Evolutionary conservation across 768 basidiomycete genomes (phyloP).

Genomic region (Russula emetica): DNA sequence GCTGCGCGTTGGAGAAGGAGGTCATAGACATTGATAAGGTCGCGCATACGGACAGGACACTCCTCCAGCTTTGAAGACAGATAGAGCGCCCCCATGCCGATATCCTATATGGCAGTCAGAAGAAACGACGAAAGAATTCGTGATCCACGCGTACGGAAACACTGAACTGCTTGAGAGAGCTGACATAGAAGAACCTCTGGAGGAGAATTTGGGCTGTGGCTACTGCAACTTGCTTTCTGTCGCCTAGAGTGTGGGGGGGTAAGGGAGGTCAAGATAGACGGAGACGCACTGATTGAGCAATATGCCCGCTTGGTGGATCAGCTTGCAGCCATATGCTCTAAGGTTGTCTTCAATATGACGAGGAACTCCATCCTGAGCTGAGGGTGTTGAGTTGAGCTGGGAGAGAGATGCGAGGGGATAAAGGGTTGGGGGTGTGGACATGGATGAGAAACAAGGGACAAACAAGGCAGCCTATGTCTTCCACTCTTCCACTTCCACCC

Average conservation of each 20-base stretch:
- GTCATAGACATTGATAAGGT: constrained; percentile 93
- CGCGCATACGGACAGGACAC: constrained; percentile 85
- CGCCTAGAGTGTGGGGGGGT: constrained; percentile 10
- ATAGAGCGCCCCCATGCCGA: constrained; percentile 84
- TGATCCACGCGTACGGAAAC: constrained; percentile 62
- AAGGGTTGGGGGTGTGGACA: constrained; percentile 34
- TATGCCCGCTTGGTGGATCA: constrained; percentile 92
- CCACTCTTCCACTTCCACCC: constrained; percentile 36
- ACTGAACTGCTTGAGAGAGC: constrained; percentile 91
- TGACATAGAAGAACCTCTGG: constrained; percentile 95
- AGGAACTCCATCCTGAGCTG: constrained; percentile 76
- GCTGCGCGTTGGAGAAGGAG: constrained; percentile 72
- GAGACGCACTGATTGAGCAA: constrained; percentile 77
- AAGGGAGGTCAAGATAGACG: neutral
- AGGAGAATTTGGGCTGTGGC: constrained; percentile 95
- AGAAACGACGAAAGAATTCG: neutral
- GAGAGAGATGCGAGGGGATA: constrained; percentile 79
- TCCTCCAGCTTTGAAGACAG: constrained; percentile 91
- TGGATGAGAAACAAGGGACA: constrained; percentile 28
- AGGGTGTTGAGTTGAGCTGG: constrained; percentile 79
- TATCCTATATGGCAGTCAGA: constrained; percentile 48
- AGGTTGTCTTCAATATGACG: constrained; percentile 81
- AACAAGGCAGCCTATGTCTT: constrained; percentile 29
- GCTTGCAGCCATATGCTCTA: constrained; percentile 84
- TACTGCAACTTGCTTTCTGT: constrained; percentile 94